A percentile compares a stretch with the other conserved stretches of the same genome.
Conservation (phyloP, 1,139 yeast genomes). For the Yamadazyma pseudoaaseri region DNA sequence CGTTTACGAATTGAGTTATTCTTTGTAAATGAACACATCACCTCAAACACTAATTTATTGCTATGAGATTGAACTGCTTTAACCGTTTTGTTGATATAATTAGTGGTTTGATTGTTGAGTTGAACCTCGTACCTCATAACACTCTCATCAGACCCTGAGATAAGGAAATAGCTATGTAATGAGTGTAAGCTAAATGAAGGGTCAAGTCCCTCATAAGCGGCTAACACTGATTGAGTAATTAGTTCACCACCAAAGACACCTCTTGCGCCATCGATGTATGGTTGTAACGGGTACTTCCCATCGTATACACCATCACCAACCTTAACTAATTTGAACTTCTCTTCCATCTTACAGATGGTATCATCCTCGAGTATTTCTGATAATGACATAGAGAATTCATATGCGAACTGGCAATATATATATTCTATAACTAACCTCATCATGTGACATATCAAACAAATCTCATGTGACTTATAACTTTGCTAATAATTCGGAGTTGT, state of each 20-base stretch:
- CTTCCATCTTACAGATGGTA: constrained; percentile 22
- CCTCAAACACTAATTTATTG: constrained; percentile 26
- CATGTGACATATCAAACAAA: neutral
- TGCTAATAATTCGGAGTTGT: constrained; percentile 27
- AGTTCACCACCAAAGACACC: constrained; percentile 47
- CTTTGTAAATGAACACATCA: constrained; percentile 32
- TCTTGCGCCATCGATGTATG: constrained; percentile 27
- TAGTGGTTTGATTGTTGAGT: constrained; percentile 28
- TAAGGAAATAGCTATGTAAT: constrained; percentile 38
- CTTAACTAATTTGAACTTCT: constrained; percentile 19
- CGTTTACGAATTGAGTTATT: constrained; percentile 24
- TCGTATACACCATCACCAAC: constrained; percentile 14
- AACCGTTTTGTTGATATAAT: constrained; percentile 30
- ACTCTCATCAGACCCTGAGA: constrained; percentile 28
- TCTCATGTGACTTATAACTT: constrained; percentile 29
- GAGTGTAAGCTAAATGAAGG: constrained; percentile 41
- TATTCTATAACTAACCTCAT: neutral
- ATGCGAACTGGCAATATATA: neutral
- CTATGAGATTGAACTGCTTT: constrained; percentile 28
- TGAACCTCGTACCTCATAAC: constrained; percentile 31
- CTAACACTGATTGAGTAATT: constrained; percentile 32
- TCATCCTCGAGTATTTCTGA: constrained; percentile 18
- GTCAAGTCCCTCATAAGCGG: constrained; percentile 41
- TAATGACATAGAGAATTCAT: constrained; percentile 2
- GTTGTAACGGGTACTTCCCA: constrained; percentile 40